Evolutionary conservation across 306 rosid species (phyloP).

Genomic region (Cicer chorassanicum): DNA sequence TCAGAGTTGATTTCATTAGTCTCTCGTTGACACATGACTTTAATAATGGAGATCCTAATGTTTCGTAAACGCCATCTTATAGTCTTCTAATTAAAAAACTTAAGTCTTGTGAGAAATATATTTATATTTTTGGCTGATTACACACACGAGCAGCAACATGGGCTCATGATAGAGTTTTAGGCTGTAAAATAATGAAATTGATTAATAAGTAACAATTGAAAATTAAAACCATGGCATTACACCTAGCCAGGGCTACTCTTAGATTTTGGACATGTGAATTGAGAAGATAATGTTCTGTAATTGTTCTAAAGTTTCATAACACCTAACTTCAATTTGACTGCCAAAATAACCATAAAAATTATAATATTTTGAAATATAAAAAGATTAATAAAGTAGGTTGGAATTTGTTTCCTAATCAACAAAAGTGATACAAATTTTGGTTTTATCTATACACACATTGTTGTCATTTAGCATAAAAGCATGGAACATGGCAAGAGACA

Average conservation of each 20-base stretch:
- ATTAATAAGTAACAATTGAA: not conserved
- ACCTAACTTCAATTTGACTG: not conserved
- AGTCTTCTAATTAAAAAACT: conserved; percentile 20
- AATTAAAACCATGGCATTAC: not conserved
- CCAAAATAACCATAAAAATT: not conserved
- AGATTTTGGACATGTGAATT: not conserved
- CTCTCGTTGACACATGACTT: conserved; percentile 22
- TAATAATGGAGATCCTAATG: conserved; percentile 12
- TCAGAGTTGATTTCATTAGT: conserved; percentile 32
- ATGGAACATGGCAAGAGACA: no score
- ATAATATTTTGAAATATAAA: not conserved
- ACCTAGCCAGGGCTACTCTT: not conserved
- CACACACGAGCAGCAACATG: not conserved
- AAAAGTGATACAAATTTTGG: no score
- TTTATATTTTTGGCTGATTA: not conserved
- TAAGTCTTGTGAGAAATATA: conserved; percentile 20
- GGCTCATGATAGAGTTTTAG: not conserved
- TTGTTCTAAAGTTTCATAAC: not conserved
- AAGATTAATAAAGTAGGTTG: not conserved
- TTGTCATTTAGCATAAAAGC: no score
- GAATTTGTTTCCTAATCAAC: no score
- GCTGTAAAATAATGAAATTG: not conserved
- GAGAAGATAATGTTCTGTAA: not conserved
- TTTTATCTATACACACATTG: no score
- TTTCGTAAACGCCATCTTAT: not conserved